Base-by-base conservation (phyloP, 2,329 filamentous ascomycete species). In the Aspergillus spinulosporus region DNA sequence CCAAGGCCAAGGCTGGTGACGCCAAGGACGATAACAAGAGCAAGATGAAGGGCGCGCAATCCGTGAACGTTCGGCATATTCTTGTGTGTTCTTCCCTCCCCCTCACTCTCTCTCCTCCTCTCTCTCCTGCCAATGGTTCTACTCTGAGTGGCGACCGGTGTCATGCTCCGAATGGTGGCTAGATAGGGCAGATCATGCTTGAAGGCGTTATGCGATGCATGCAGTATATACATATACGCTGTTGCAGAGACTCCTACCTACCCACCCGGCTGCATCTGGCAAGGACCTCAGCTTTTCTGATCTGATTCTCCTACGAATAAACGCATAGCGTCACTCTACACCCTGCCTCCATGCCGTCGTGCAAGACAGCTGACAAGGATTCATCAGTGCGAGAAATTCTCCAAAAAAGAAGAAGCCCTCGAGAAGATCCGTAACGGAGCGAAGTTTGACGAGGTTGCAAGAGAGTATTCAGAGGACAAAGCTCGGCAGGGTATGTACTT, bases 1-100 rank as follows among this genome's bases (percentile, higher is more conserved):
- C 71, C 50, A 77, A 77, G 59, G 71, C 68, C 52, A 76, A 45
- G 11, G 49, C 31, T 21, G 37, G 73, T 26, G 59, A 60, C 34
- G 29, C 42, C 7, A 44, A 49, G 31, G 67, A 69, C 31, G 67
- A 67, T 52, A 61, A 63, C 34, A 64, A 69, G 37, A 70, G 67
- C 32, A 73, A 74, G 58, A 66, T 82, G 61, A 87, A 87, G 67
- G 76, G 81, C 6, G 84, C 84, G 3, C 84, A 80, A 48, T 80
- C 79, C n/a, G 85, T 88, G 70, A 87, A 87, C 66, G 83, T 82
- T 50, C 78, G 85, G 39, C 85, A 88, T 70, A 87, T 88, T 59
- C 76, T 87, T 62, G 78, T 80, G 73, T 53, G 74, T 68, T 21
- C 40, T 34, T 26, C 50, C n/a, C 11, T 37, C 11, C n/a, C 11